Evolutionary conservation across 805 yeast genomes (phyloP).

Genomic region (Kurtzmaniella fragi): DNA sequence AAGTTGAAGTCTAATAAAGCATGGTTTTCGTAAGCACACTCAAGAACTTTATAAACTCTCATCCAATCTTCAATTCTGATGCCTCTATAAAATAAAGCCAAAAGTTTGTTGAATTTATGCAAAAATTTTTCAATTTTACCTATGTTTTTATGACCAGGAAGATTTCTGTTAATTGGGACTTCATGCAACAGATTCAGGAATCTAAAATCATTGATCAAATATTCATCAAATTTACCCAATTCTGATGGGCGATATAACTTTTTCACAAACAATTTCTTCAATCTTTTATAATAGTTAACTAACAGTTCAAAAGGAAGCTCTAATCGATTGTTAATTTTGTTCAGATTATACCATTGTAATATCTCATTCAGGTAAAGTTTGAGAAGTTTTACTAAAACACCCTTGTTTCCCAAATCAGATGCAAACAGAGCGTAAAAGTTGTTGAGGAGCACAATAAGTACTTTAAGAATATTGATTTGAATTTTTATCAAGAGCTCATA

Average conservation of each 20-base stretch:
- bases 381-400: slow-evolving; percentile 57
- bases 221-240: slow-evolving; percentile 32
- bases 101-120: slow-evolving; percentile 56
- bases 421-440: slow-evolving; percentile 74
- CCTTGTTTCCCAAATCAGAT: slow-evolving; percentile 58
- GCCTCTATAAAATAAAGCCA: slow-evolving; percentile 51
- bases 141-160: slow-evolving; percentile 41
- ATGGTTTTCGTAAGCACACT: slow-evolving; percentile 56
- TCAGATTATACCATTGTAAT: slow-evolving; percentile 41
- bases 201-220: slow-evolving; percentile 35
- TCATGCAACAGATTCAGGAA: slow-evolving; percentile 38
- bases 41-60: slow-evolving; percentile 65
- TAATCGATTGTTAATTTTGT: slow-evolving; percentile 29
- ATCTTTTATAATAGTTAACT: slow-evolving; percentile 51
- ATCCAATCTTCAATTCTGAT: slow-evolving; percentile 75
- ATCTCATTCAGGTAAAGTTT: slow-evolving; percentile 67
- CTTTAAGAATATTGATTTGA: slow-evolving; percentile 77
- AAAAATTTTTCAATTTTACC: slow-evolving; percentile 57
- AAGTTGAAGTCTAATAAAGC: slow-evolving; percentile 54
- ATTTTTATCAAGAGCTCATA: slow-evolving; percentile 69
- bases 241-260: slow-evolving; percentile 62
- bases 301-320: slow-evolving; percentile 34
- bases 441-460: slow-evolving; percentile 61
- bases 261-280: slow-evolving; percentile 66
- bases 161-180: slow-evolving; percentile 42